Percentiles rank a stretch among this genome's conserved stretches.
phyloP scores from a whole-genome alignment of 2,329 filamentous ascomycete genomes.

The Colletotrichum plurivorum region DNA sequence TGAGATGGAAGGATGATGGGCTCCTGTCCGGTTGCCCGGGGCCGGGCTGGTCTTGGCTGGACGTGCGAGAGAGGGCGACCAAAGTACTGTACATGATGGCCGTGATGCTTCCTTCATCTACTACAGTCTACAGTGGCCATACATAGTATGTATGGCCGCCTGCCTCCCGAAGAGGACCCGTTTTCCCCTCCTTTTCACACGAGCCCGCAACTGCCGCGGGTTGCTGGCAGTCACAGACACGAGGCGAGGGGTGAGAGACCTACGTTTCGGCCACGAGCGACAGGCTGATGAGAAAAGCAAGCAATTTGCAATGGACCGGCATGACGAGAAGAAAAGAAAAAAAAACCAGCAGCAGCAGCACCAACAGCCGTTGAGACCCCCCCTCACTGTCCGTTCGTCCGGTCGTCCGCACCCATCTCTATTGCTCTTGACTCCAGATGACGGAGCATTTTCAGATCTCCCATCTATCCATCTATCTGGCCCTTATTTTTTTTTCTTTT shows the following conservation, averaged over 20 bases:
- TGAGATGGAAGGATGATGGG: background rate
- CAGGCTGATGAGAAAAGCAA: too few species aligned
- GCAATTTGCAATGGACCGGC: background rate
- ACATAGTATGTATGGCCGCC: too few species aligned
- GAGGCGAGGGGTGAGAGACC: too few species aligned
- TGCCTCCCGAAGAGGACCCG: background rate
- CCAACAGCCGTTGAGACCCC: too few species aligned
- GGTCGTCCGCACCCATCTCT: too few species aligned
- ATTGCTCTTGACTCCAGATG: too few species aligned
- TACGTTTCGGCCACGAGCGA: too few species aligned
- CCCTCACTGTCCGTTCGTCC: too few species aligned
- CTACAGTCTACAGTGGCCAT: too few species aligned
- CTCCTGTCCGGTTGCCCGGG: slow-evolving; percentile 23
- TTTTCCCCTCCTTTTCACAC: background rate
- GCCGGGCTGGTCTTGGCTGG: slow-evolving; percentile 1
- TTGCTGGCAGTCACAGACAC: slow-evolving; percentile 18
- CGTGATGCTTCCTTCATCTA: background rate
- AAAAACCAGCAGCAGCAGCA: background rate
- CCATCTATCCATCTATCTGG: too few species aligned
- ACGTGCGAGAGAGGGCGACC: background rate
- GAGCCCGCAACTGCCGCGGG: slow-evolving; percentile 20
- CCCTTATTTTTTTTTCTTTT: too few species aligned
- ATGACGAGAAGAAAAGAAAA: background rate
- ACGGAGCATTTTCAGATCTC: too few species aligned
- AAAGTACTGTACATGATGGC: slow-evolving; percentile 31